Percentiles rank a stretch among this genome's conserved stretches.
Evolutionary conservation across 2,329 filamentous ascomycete genomes (phyloP).

Genomic region (Cladosporium austrohemisphaericum): DNA sequence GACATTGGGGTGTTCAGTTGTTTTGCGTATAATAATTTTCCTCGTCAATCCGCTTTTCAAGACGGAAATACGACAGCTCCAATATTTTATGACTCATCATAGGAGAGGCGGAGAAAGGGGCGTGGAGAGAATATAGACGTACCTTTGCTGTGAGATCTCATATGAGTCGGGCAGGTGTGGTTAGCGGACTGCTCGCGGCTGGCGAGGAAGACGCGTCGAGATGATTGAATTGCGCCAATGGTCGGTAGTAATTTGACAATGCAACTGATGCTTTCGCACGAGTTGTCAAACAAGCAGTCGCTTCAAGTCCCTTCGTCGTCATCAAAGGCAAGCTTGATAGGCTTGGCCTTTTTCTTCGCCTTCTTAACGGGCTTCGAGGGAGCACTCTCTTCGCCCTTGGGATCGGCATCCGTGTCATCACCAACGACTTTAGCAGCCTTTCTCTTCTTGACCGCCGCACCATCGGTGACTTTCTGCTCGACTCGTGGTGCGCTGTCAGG

Average conservation of each 20-base stretch:
- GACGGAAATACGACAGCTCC: constrained; percentile 18
- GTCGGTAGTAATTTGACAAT: too few relatives aligned
- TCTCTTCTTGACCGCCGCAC: constrained; percentile 33
- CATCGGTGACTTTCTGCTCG: constrained; percentile 22
- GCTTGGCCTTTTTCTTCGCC: constrained; percentile 33
- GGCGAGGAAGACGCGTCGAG: too few relatives aligned
- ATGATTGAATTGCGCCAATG: too few relatives aligned
- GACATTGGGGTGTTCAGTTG: too few relatives aligned
- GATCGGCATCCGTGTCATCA: constrained; percentile 25
- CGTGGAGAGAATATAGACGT: background rate
- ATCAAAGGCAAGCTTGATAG: constrained; percentile 35
- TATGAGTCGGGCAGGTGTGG: background rate
- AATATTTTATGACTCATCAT: constrained; percentile 19
- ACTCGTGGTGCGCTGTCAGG: constrained; percentile 15
- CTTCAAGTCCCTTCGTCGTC: constrained; percentile 26
- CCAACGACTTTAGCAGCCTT: constrained; percentile 35
- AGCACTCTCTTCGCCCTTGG: constrained; percentile 8
- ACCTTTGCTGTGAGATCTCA: background rate
- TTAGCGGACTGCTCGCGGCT: background rate
- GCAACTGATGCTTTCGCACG: too few relatives aligned
- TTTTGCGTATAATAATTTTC: constrained; percentile 18
- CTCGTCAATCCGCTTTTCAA: constrained; percentile 15
- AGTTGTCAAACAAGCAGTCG: background rate
- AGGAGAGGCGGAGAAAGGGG: background rate
- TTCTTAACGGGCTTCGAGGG: constrained; percentile 27